Base-by-base conservation (phyloP, 257 asterid genomes). In the Nicotiana attenuata region DNA sequence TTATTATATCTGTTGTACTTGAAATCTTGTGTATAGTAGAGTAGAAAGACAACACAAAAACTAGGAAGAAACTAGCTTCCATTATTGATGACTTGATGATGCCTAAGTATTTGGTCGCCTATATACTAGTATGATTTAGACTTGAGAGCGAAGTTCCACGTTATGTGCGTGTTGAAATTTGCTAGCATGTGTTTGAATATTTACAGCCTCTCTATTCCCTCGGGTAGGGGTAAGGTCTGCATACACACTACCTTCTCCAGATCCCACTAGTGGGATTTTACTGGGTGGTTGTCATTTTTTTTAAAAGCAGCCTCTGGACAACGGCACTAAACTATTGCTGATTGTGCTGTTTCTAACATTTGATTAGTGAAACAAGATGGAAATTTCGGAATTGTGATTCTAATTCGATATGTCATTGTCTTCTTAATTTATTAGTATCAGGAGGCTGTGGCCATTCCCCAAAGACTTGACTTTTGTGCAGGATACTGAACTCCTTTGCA, bases 1-100 rank as follows among this genome's bases (percentile, higher is more conserved):
- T 63, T 15, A 88, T 67, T 10, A 82, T 77, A 57, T 86, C 85
- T 0, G 22, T 13, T 67, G 76, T 10, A 6, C 10, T 28, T 10
- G 24, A 67, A 67, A 67, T 29, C 22, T 26, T 7, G 20, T 29
- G 76, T 1, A 28, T 35, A 35, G 8, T 35, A 35, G 41, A 35
- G 41, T 7, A 35, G 41, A 35, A 17, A 28, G 19, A 65, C 10
- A 14, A 17, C 14, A 52, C 19, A n/a, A 16, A 35, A 55, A 55
- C 20, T 55, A 55, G 20, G 60, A 55, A 15, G 60, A 55, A 55
- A 55, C 60, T 55, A 55, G 22, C 63, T 56, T 56, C 63, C 22
- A 17, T 56, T 2, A 15, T 3, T 53, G 2, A 15, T 45, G 11
- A 7, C 53, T 45, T 45, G 56, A 50, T 19, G 28, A 26, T 29